Percentiles rank a stretch among this genome's conserved stretches.
These are phyloP conservation scores for Mytilinidion resinicola DNA, from an alignment of 495 filamentous ascomycete genomes.

Conservation along the genomic window DNA sequence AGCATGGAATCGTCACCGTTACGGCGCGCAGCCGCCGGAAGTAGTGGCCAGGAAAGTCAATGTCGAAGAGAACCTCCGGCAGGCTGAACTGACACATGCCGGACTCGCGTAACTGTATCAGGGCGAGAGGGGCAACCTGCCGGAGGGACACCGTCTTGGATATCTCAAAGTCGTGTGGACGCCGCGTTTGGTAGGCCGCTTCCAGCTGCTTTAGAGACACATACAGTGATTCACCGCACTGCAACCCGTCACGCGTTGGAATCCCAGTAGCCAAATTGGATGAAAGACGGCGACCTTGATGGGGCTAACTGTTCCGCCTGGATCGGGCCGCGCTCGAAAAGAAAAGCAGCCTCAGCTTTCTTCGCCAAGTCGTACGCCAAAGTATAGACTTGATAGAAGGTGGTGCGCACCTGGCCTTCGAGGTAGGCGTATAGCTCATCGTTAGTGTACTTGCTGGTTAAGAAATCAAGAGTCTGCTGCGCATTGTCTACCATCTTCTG, in stretches of 20 bases:
- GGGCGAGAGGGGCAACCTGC: background rate
- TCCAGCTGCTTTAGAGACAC: background rate
- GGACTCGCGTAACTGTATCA: conserved; percentile 11
- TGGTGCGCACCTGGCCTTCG: background rate
- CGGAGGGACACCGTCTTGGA: conserved; percentile 27
- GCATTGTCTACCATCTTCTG: background rate
- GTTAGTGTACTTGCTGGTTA: conserved; percentile 4
- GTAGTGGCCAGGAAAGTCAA: conserved; percentile 33
- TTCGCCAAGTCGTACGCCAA: conserved; percentile 1
- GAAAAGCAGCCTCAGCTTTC: background rate
- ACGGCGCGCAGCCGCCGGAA: conserved; percentile 29
- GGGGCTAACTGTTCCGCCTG: too few relatives aligned
- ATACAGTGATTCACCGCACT: conserved; percentile 26
- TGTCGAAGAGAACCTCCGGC: conserved; percentile 10
- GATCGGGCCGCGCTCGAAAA: background rate
- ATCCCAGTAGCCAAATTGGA: conserved; percentile 30
- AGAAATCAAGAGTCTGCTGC: background rate
- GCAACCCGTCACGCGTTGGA: conserved; percentile 27
- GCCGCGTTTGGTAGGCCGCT: conserved; percentile 18
- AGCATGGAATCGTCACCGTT: conserved; percentile 29
- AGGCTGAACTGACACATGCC: conserved; percentile 5
- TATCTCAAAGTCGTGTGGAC: conserved; percentile 35
- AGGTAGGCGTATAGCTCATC: conserved; percentile 13
- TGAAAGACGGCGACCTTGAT: background rate
- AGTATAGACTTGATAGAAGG: background rate